Evolutionary conservation across 2,329 filamentous ascomycete species (phyloP), one percentile per base, ranked within the genome.

Genomic region (Exutisphaerella laricina): DNA sequence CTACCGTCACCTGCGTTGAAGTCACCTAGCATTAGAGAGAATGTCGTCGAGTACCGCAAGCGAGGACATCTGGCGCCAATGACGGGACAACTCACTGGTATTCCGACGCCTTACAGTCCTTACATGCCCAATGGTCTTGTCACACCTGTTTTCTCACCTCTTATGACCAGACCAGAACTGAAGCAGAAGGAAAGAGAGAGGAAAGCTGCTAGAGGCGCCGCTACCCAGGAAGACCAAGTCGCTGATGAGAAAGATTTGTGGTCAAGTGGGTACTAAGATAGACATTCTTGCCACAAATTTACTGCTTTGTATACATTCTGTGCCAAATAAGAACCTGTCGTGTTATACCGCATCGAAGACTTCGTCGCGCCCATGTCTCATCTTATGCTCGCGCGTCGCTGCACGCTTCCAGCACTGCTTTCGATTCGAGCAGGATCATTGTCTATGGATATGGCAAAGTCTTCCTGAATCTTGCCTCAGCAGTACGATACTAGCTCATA

Each of bases 121-220:
- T 90, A 89, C 55, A 85, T 89, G 69, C 85, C 85, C 0, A 85
- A 82, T 60, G 84, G 82, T 5, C 84, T 85, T 1, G 71, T 85
- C 35, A 75, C 88, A 38, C 85, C 85, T 1, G 78, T 89, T 36
- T 88, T 85, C 21, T 84, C 85, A n/a, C 79, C 78, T 14, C 66
- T 90, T 34, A 79, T 86, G 12, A 86, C 80, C 3, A 42, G 74
- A 63, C 76, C 78, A 49, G 84, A 89, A 58, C 69, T 84, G 20
- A 87, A 82, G 73, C 71, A 75, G 60, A 80, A 79, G 72, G 78
- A 72, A 70, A 79, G 74, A 60, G 65, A 80, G 59, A 73, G 80
- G 53, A 78, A 77, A 45, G 53, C 77, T 58, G 70, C 78, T 55
- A 39, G 56, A 17, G 63, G 62, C 18, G 62, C 39, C 17, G 40